Evolutionary conservation across 306 rosid species (phyloP), one percentile per base, ranked within the genome.

Genomic region (Cicer judaicum): DNA sequence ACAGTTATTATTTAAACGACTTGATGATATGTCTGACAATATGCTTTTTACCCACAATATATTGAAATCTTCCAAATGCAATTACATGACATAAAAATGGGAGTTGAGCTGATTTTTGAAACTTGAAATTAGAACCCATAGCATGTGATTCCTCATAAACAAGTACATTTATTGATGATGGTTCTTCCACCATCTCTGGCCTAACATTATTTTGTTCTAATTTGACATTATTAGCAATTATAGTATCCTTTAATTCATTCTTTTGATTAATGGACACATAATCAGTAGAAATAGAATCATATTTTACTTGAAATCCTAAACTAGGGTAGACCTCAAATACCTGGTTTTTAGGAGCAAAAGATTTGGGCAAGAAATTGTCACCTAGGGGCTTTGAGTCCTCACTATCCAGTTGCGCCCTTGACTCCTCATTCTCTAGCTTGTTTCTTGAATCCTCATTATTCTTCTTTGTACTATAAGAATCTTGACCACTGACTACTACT

Each of bases 251-350:
- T 88, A 93, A 85, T 93, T 93, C 98, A 88, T 83, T 88, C 90
- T 84, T 91, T 93, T 93, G 88, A 91, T 93, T 91, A 93, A 91
- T 89, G 88, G 97, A 89, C 87, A 91, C 85, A 91, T 88, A 86
- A 91, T 89, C 98, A 93, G 89, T 85, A 93, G 96, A 91, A 89
- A 93, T 87, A 91, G 91, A 91, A 91, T 93, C 98, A 89, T 86
- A 89, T 88, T 84, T 93, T 91, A 93, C 91, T 88, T 88, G 89
- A 86, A 85, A 88, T 89, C 97, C 98, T 86, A 88, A 84, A 82
- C 82, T 86, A 87, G 88, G 92, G 96, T 90, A 75, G 96, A 93
- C 96, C 93, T 93, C 98, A 91, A 91, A 88, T 89, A 93, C 97
- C 97, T 93, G 97, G 91, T 84, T 73, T 87, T 85, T 78, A 12